Percentiles rank a stretch among this genome's conserved stretches.
phyloP scores from a whole-genome alignment of 208 protist species.

The Wallacemonas collosoma region DNA sequence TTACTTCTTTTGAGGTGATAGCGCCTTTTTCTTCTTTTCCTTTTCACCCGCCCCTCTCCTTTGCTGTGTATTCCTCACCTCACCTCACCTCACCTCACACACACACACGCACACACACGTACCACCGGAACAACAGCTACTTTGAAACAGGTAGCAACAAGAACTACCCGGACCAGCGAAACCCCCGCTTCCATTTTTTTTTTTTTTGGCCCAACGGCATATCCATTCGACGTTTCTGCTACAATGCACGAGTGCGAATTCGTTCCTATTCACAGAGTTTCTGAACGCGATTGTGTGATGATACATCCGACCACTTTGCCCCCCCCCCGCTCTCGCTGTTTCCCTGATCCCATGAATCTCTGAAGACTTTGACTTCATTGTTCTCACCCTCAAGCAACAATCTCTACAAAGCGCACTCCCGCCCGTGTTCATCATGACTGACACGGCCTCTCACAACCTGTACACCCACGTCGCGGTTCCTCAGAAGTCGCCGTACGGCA shows the following conservation, averaged over 20 bases:
- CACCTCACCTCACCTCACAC: not conserved
- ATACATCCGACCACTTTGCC: not conserved
- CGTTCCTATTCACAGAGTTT: no score
- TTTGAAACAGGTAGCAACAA: no score
- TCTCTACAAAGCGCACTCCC: not conserved
- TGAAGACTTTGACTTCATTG: not conserved
- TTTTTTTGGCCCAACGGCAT: not conserved
- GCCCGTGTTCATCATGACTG: slow-evolving; percentile 20
- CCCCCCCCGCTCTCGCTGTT: no score
- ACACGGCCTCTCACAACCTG: slow-evolving; percentile 32
- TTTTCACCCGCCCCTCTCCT: not conserved
- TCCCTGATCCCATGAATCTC: no score
- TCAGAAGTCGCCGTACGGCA: slow-evolving; percentile 34
- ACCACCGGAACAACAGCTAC: no score
- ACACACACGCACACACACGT: no score
- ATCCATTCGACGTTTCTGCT: no score
- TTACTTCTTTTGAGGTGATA: not conserved
- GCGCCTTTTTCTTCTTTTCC: slow-evolving; percentile 2
- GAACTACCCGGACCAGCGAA: no score
- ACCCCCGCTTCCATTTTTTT: not conserved
- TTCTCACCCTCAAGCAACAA: not conserved
- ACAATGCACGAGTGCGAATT: no score
- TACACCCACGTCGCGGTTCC: slow-evolving; percentile 34
- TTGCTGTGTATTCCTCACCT: not conserved
- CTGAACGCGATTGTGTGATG: no score